Conservation (phyloP, 1,284 basidiomycete genomes). For the Ustilago xerochloae region DNA sequence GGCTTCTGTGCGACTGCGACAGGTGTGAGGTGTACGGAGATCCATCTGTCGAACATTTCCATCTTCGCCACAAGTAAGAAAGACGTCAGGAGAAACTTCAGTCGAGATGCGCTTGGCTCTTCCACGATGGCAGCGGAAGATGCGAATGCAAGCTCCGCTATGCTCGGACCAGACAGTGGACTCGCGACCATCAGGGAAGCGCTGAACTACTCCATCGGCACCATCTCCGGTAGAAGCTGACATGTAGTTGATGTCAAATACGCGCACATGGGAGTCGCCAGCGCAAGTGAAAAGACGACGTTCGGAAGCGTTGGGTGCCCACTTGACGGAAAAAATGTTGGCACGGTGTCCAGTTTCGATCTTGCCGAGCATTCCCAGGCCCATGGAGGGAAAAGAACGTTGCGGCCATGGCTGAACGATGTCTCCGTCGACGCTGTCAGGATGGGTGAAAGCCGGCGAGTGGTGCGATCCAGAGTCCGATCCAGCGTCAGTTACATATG, state of each 20-base stretch:
- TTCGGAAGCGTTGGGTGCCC: conserved; percentile 75
- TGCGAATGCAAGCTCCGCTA: conserved; percentile 48
- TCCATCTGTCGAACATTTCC: conserved; percentile 81
- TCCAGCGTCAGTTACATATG: neutral
- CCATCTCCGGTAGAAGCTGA: neutral
- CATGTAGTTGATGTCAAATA: conserved; percentile 76
- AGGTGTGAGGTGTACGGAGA: conserved; percentile 77
- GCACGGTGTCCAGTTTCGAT: conserved; percentile 73
- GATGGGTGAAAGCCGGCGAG: neutral
- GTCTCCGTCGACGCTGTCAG: conserved; percentile 66
- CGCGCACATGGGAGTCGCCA: conserved; percentile 81
- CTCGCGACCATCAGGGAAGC: conserved; percentile 15
- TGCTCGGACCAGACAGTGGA: conserved; percentile 25
- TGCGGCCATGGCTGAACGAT: conserved; percentile 28
- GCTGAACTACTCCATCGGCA: conserved; percentile 5
- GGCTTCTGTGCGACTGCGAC: conserved; percentile 23
- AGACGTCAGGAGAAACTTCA: conserved; percentile 84
- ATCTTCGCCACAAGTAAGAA: conserved; percentile 86
- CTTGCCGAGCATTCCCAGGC: conserved; percentile 31
- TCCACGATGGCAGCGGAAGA: conserved; percentile 63
- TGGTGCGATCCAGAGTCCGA: no score
- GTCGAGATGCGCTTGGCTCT: conserved; percentile 79
- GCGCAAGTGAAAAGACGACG: conserved; percentile 76
- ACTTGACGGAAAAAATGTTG: conserved; percentile 88
- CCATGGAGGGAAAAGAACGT: conserved; percentile 15